These are phyloP conservation scores for Kickxella alabastrina DNA, from an alignment of 192 early-diverging fungal genomes.

Conservation along the genomic window DNA sequence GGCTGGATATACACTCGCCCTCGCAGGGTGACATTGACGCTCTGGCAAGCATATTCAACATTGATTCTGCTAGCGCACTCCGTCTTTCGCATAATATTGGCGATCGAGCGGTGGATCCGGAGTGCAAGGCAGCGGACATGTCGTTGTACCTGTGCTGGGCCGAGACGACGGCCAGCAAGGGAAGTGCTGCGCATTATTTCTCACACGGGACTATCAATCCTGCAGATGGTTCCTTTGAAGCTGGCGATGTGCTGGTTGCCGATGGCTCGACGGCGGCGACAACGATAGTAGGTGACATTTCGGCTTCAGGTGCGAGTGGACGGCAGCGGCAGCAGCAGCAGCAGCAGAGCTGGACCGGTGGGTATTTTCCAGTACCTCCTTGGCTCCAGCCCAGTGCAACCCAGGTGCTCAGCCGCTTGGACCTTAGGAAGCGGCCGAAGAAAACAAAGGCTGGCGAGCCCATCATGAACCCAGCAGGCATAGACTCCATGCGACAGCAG, in stretches of 20 bases:
- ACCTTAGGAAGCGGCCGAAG: constrained; percentile 6
- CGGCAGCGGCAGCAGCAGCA: neutral
- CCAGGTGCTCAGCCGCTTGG: constrained; percentile 25
- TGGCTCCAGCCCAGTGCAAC: constrained; percentile 51
- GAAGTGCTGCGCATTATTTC: constrained; percentile 18
- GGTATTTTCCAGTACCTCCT: constrained; percentile 38
- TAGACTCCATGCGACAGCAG: constrained; percentile 19
- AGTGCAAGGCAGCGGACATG: constrained; percentile 10
- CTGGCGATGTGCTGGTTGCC: neutral
- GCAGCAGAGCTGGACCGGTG: constrained; percentile 13
- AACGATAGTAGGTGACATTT: too few species aligned
- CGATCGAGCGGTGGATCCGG: constrained; percentile 5
- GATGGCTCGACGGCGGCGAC: neutral
- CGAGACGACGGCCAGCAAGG: constrained; percentile 16
- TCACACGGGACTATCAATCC: constrained; percentile 10
- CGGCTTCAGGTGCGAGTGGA: too few species aligned
- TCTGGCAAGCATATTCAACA: constrained; percentile 32
- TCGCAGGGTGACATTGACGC: constrained; percentile 23
- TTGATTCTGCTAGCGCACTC: constrained; percentile 4
- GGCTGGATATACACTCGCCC: constrained; percentile 35
- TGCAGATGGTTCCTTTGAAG: neutral
- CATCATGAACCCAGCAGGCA: neutral
- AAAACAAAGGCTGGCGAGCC: constrained; percentile 1
- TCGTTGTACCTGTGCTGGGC: constrained; percentile 46
- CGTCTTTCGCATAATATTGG: constrained; percentile 5